Percentiles rank a stretch among this genome's conserved stretches.
phyloP scores from a whole-genome alignment of 192 early-diverging fungal species.

The Linnemannia hyalina region DNA sequence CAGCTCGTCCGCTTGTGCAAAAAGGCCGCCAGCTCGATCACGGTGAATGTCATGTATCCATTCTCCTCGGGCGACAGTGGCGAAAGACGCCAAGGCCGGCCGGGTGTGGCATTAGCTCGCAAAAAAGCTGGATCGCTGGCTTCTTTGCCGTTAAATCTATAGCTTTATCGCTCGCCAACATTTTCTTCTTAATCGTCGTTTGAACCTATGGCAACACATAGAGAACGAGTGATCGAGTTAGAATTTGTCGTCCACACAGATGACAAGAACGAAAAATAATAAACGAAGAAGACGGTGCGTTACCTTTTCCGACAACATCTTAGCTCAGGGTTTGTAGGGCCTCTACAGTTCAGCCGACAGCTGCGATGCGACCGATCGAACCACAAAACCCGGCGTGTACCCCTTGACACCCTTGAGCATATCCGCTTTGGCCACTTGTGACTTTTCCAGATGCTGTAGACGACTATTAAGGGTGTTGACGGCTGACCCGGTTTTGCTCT shows the following conservation, averaged over 20 bases:
- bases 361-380: constrained; percentile 26
- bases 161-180: constrained; percentile 3
- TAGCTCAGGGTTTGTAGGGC: constrained; percentile 12
- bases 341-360: constrained; percentile 16
- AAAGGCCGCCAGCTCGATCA: constrained; percentile 12
- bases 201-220: constrained; percentile 14
- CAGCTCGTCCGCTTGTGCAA: constrained; percentile 9
- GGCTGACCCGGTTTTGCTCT: not conserved
- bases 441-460: constrained; percentile 17
- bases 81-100: not conserved
- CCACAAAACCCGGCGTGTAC: constrained; percentile 9
- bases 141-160: constrained; percentile 1
- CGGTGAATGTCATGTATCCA: constrained; percentile 10
- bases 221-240: not conserved
- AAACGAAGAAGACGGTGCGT: not conserved
- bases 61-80: constrained; percentile 8
- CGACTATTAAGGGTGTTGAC: constrained; percentile 26
- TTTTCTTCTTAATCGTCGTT: constrained; percentile 15
- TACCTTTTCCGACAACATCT: constrained; percentile 7
- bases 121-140: constrained; percentile 23
- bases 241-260: constrained; percentile 5
- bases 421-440: not conserved
- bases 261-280: constrained; percentile 13
- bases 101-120: not conserved
- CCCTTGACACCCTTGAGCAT: constrained; percentile 10